Evolutionary conservation across 768 basidiomycete genomes (phyloP).

Genomic region (Podaxis sp.): DNA sequence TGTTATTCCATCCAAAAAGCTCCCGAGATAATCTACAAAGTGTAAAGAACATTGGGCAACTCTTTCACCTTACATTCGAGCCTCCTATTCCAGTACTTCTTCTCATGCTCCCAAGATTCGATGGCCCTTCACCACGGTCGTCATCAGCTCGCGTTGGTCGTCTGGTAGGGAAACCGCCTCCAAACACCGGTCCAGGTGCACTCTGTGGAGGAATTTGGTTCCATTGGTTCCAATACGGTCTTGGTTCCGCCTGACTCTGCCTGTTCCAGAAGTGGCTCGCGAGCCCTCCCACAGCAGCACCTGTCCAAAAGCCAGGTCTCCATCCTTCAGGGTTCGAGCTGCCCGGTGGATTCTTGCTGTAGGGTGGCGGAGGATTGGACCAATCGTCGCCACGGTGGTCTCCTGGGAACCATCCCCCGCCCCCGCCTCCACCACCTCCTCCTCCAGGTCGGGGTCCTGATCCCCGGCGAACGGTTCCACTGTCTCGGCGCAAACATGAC

Average conservation of each 20-base stretch:
- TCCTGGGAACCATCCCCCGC: conserved; percentile 53
- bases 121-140: conserved; percentile 69
- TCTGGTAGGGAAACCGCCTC: conserved; percentile 18
- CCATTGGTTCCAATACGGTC: conserved; percentile 23
- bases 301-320: conserved; percentile 85
- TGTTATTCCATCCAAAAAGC: background rate
- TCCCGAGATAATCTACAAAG: background rate
- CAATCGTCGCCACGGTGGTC: conserved; percentile 34
- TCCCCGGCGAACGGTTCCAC: conserved; percentile 20
- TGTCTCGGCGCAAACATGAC: conserved; percentile 44
- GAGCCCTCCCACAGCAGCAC: conserved; percentile 70
- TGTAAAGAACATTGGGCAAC: background rate
- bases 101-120: conserved; percentile 68
- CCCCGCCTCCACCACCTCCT: conserved; percentile 35
- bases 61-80: conserved; percentile 60
- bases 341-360: conserved; percentile 40
- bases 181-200: conserved; percentile 19
- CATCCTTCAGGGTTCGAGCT: conserved; percentile 33
- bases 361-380: conserved; percentile 51
- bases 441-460: conserved; percentile 35
- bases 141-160: conserved; percentile 26
- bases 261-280: conserved; percentile 57
- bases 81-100: conserved; percentile 80
- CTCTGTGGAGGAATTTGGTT: conserved; percentile 17
- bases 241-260: conserved; percentile 22